Base-by-base conservation (phyloP, 2,329 filamentous ascomycete genomes). In the Hypoxylon sp. region DNA sequence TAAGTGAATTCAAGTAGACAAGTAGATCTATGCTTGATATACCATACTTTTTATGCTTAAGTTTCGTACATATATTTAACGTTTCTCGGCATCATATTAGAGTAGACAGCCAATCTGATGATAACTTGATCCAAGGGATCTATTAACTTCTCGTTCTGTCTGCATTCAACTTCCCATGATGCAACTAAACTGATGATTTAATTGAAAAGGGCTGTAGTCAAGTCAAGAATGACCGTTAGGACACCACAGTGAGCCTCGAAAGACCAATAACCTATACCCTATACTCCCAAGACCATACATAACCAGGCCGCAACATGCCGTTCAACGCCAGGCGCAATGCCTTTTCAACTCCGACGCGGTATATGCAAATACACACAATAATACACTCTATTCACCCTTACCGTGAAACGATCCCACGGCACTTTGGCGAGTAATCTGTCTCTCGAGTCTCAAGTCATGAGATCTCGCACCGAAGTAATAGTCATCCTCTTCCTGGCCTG, bases 401-500 rank as follows among this genome's bases (percentile, higher is more conserved):
- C 53, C 52, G n/a, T 47, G 34, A 44, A 26, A 26, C 24, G 24
- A 26, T 26, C 7, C 24, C 24, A 26, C 24, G 24, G 24, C 24
- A 26, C 24, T 7, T 7, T 26, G 24, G 7, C 4, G 4, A 26
- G 7, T 26, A 26, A 4, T 26, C 24, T 26, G 4, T 26, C 24
- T 26, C 24, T 26, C 7, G 7, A 26, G n/a, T 46, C 19, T 66
- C 19, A 69, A 30, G 59, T 54, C 39, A 68, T 51, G 2, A 69
- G 55, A 48, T 72, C 71, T 20, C 65, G 67, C n/a, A 71, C 19
- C 2, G 73, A 74, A 37, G 59, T 50, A 6, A 72, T 50, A 7
- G 72, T 72, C 68, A 70, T 68, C 32, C 72, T 76, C 71, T 80
- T 83, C 17, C 74, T 78, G 37, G 79, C 79, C 72, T 85, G 84